Percentiles rank a stretch among this genome's conserved stretches.
Evolutionary conservation across 2,329 filamentous ascomycete species (phyloP).

Genomic region (Fusarium sororula): DNA sequence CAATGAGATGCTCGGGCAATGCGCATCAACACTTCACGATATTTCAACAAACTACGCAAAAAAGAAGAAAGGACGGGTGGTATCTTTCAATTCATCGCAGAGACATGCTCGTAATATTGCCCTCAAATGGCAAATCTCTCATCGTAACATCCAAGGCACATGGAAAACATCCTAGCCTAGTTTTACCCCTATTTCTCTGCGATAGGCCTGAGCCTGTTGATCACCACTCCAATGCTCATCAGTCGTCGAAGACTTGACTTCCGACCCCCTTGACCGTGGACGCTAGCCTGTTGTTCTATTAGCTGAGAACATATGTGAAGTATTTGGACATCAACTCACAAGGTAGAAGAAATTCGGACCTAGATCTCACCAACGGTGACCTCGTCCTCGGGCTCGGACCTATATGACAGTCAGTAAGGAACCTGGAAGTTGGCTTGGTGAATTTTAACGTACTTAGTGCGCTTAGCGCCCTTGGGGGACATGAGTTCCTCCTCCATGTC

Average conservation of each 20-base stretch:
- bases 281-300: neutral
- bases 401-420: conserved; percentile 11
- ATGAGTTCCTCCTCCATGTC: conserved; percentile 4
- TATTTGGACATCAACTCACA: neutral
- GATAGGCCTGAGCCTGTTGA: conserved; percentile 1
- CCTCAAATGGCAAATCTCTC: conserved; percentile 11
- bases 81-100: conserved; percentile 21
- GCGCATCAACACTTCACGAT: neutral
- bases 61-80: neutral
- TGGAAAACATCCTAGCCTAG: conserved; percentile 19
- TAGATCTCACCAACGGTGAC: conserved; percentile 13
- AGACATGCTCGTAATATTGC: conserved; percentile 27
- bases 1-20: neutral
- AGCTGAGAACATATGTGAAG: neutral
- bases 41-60: neutral
- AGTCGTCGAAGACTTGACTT: neutral
- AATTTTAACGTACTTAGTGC: conserved; percentile 33
- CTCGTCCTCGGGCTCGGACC: conserved; percentile 25
- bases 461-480: conserved; percentile 38
- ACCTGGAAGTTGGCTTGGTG: too few species aligned
- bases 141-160: conserved; percentile 17
- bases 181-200: conserved; percentile 12
- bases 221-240: neutral
- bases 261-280: neutral
- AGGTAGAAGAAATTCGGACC: neutral